Percentiles rank a stretch among this genome's conserved stretches.
These are phyloP conservation scores for Tuctoria greenei DNA, from an alignment of 176 grass and related monocot genomes.

Conservation along the genomic window DNA sequence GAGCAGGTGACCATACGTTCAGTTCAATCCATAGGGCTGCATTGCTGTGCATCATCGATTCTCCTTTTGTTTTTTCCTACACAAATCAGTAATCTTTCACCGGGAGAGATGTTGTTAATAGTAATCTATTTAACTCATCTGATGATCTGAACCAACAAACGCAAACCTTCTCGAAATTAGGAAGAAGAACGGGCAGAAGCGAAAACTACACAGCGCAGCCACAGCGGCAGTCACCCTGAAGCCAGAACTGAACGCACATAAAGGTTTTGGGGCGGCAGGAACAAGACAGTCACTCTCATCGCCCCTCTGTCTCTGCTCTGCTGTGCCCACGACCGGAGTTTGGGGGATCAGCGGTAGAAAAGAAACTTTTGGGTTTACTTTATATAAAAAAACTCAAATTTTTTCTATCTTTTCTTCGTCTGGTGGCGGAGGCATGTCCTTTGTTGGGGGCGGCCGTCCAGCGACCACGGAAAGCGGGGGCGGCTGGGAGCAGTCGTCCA, in stretches of 20 bases:
- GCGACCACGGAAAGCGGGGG: background rate
- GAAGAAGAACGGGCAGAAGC: slow-evolving; percentile 76
- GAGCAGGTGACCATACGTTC: too few species aligned
- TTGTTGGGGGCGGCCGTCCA: slow-evolving; percentile 11
- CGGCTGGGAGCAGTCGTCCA: background rate
- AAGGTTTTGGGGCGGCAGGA: background rate
- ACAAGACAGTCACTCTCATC: background rate
- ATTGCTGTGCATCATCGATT: too few species aligned
- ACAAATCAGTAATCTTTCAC: too few species aligned
- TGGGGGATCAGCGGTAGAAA: background rate
- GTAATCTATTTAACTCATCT: background rate
- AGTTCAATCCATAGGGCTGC: too few species aligned
- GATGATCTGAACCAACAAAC: background rate
- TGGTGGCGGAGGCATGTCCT: slow-evolving; percentile 21
- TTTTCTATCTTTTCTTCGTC: background rate
- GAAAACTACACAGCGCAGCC: slow-evolving; percentile 14
- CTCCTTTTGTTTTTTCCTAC: too few species aligned
- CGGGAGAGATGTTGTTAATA: background rate
- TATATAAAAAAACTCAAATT: background rate
- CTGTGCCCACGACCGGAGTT: background rate
- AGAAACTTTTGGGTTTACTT: background rate
- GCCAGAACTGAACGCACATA: background rate
- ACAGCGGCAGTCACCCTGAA: background rate
- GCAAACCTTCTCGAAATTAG: background rate
- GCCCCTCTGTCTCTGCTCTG: background rate